Conservation (phyloP, 2,329 filamentous ascomycete species). For the Pseudocercospora crystallina region DNA sequence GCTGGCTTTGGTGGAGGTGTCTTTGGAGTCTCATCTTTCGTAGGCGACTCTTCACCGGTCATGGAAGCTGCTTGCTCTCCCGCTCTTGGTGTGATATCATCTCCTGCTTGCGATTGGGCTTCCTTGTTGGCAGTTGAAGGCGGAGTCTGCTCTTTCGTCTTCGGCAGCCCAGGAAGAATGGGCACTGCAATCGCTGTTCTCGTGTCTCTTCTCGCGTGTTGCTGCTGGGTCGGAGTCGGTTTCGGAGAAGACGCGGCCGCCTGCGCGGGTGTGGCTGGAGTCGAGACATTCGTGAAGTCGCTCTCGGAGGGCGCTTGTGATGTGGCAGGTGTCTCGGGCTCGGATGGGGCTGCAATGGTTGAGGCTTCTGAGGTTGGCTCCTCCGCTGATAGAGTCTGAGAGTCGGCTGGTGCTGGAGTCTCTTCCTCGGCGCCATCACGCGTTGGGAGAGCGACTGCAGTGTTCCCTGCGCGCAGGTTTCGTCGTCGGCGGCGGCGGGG, state of each 20-base stretch:
- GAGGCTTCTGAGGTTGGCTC: constrained; percentile 44
- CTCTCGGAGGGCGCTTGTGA: constrained; percentile 59
- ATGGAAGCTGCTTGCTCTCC: constrained; percentile 8
- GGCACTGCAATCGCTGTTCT: constrained; percentile 52
- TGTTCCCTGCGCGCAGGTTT: constrained; percentile 39
- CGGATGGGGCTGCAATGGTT: constrained; percentile 45
- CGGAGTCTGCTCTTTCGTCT: constrained; percentile 41
- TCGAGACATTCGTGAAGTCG: constrained; percentile 43
- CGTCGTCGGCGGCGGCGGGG: constrained; percentile 47
- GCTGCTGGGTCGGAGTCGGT: constrained; percentile 29
- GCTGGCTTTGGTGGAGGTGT: constrained; percentile 42
- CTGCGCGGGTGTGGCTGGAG: constrained; percentile 51
- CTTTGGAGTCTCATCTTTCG: constrained; percentile 40
- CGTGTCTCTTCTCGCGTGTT: constrained; percentile 41
- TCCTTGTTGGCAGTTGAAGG: constrained; percentile 38
- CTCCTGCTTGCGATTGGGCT: constrained; percentile 11
- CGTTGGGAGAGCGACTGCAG: constrained; percentile 52
- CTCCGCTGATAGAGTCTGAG: constrained; percentile 20
- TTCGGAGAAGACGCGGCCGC: constrained; percentile 33
- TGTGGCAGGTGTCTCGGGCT: constrained; percentile 57
- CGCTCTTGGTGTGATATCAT: constrained; percentile 15
- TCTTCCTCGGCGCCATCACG: constrained; percentile 36
- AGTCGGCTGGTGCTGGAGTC: constrained; percentile 17
- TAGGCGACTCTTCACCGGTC: constrained; percentile 19
- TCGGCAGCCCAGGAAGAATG: constrained; percentile 50